These are phyloP conservation scores for Elsinoe australis DNA, from an alignment of 2,329 filamentous ascomycete species.

Conservation along the genomic window DNA sequence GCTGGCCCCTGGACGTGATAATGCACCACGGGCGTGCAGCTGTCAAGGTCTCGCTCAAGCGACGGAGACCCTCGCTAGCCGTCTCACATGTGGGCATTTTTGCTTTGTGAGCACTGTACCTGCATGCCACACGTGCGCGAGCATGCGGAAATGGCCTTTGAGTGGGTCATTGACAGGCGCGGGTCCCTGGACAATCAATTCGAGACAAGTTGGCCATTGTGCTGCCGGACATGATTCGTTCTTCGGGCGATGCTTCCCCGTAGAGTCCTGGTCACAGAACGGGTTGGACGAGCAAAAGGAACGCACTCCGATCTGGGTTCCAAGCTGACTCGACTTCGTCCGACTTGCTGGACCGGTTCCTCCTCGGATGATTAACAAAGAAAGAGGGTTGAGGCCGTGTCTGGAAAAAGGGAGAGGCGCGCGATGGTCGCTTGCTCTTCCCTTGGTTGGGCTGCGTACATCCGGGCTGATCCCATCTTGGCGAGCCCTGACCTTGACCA, in stretches of 20 bases:
- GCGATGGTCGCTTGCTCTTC: not conserved
- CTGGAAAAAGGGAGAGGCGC: not conserved
- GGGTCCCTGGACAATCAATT: conserved; percentile 10
- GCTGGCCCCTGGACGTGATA: not conserved
- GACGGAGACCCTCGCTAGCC: conserved; percentile 7
- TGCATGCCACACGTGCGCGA: conserved; percentile 13
- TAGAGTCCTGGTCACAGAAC: not conserved
- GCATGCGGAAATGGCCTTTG: conserved; percentile 4
- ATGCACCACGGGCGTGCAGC: not conserved
- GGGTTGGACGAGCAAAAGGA: not conserved
- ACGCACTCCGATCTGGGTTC: not conserved
- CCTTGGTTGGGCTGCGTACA: not conserved
- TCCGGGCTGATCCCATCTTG: conserved; percentile 2
- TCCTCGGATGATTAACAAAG: not conserved
- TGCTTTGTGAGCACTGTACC: not conserved
- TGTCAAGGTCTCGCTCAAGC: not conserved
- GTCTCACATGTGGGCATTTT: not conserved
- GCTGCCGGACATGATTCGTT: conserved; percentile 2
- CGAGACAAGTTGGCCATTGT: conserved; percentile 6
- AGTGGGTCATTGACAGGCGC: conserved; percentile 1
- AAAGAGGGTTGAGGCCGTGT: not conserved
- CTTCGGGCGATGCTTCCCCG: not conserved
- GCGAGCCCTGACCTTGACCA: conserved; percentile 3
- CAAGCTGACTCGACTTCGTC: not conserved
- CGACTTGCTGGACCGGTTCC: not conserved